Evolutionary conservation across 495 filamentous ascomycete species (phyloP), one percentile per base, ranked within the genome.

Genomic region (Acidomyces sp.): DNA sequence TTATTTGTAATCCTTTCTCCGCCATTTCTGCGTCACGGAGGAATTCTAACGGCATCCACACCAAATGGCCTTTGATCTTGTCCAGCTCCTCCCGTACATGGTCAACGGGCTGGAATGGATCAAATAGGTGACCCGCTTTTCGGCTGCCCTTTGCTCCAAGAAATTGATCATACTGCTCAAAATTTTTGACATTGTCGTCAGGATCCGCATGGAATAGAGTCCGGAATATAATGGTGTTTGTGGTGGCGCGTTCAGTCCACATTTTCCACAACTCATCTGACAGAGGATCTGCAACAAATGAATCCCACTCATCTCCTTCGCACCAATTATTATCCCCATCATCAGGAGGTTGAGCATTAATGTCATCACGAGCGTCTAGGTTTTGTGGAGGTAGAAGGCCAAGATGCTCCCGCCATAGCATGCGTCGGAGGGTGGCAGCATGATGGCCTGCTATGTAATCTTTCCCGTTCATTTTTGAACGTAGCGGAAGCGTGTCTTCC

Each of bases 31-130:
- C 87, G 49, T 93, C 80, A 45, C 68, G 63, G 53, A 95, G 59
- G 53, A 93, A 96, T 28, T 88, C 74, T 49, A 95, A 53, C 34
- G 85, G 87, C 79, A 94, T 84, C 88, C 88, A 95, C 0, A 97
- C 86, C 20, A 97, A 57, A 66, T 95, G 90, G 0, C 88, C 90
- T 58, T 74, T 80, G 55, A 95, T 74, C 47, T 72, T 62, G 53
- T 84, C 78, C 23, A 97, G 64, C 58, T 85, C 83, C 54, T 69
- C 49, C 17, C 81, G 69, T 11, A 92, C 75, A 32, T 88, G 77
- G 17, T 72, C 58, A 0, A 69, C 68, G 0, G 82, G 76, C 47
- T 78, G 68, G 62, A 75, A 82, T 9, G 70, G 71, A 53, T 88
- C 81, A 54, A 80, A 90, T 41, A 95, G 67, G 61, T 95, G 87